Evolutionary conservation across 2,329 filamentous ascomycete genomes (phyloP), one percentile per base, ranked within the genome.

Genomic region (Lithohypha guttulata): DNA sequence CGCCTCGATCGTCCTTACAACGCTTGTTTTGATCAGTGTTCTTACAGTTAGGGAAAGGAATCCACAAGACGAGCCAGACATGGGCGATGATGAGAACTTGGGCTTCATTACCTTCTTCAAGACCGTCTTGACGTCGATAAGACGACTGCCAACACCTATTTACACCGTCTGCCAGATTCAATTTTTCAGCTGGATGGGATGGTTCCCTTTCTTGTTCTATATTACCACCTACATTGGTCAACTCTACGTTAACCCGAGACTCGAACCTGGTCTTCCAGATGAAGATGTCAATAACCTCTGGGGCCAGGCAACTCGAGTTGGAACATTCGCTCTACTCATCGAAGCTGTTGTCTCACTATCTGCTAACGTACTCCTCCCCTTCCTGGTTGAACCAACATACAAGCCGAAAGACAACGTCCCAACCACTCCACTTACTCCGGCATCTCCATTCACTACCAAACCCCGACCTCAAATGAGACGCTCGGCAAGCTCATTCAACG

Each of bases 131-230:
- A 73, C 70, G 34, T 86, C 86, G 0, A 81, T 94, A 47, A 76
- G 72, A 52, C 73, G 78, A 26, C 68, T 96, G 5, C 87, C 89
- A 1, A 79, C 79, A 1, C 86, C 93, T 59, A 85, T 91, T 48
- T 73, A 73, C 46, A 79, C 76, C 47, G 84, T 95, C 25, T 95
- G 87, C 55, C 65, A 78, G 48, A 81, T 87, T 0, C 83, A 91
- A 56, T 77, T 89, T 51, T 87, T 79, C 44, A 84, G 85, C 4
- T 96, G 87, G 87, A 79, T 95, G 41, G 89, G 85, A 37, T 95
- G 89, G 76, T 96, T 95, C 53, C 87, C 87, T 1, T 86, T 94
- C 59, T 70, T 96, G 2, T 95, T 93, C 63, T 96, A 96, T 65
- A 85, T 85, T 4, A 93, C 86, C 1, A 93, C 85, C 13, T 96